Evolutionary conservation across 2,329 filamentous ascomycete species (phyloP), one percentile per base, ranked within the genome.

Genomic region (Beauveria bassiana): DNA sequence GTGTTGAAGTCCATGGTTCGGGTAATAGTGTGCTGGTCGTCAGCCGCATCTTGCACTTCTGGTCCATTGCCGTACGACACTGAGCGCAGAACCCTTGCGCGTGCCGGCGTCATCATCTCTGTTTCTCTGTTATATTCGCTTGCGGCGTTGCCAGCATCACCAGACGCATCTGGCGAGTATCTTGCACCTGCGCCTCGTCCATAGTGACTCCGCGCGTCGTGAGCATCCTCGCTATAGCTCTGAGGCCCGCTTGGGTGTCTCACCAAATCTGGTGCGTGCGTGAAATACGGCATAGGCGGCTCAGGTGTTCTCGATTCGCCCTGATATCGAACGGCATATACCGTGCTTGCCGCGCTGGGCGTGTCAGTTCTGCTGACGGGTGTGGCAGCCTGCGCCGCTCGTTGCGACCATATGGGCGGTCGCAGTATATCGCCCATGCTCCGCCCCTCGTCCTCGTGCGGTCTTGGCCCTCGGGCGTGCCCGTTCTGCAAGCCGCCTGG

Each of bases 261-360:
- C 8, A 20, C 50, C 53, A 56, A 24, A 43, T 49, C 57, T 31
- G 42, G 16, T 26, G 50, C 46, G 53, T 42, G 51, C 31, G 38
- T 34, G 42, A 56, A 54, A 10, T 50, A 54, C 14, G 55, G 60
- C 24, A 45, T 24, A 12, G 68, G 73, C n/a, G 81, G 77, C 3
- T 79, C 78, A 9, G 78, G 78, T 58, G 76, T 75, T 5, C 77
- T 76, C 18, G 77, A 76, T 62, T 85, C 85, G 12, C 82, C 77
- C 60, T 86, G 83, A 65, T 87, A 87, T 58, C 84, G 78, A 42
- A 87, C 78, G 7, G 83, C 82, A 64, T 88, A 88, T 3, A 84
- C 80, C 1, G 85, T 87, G 69, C 84, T 87, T 50, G 83, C 84
- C 1, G 83, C 84, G 67, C 84, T 87, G 20, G 82, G 79, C 1